A percentile compares a stretch with the other conserved stretches of the same genome.
These are phyloP conservation scores for Spongospora subterranea DNA, from an alignment of 208 protist genomes.

Conservation along the genomic window DNA sequence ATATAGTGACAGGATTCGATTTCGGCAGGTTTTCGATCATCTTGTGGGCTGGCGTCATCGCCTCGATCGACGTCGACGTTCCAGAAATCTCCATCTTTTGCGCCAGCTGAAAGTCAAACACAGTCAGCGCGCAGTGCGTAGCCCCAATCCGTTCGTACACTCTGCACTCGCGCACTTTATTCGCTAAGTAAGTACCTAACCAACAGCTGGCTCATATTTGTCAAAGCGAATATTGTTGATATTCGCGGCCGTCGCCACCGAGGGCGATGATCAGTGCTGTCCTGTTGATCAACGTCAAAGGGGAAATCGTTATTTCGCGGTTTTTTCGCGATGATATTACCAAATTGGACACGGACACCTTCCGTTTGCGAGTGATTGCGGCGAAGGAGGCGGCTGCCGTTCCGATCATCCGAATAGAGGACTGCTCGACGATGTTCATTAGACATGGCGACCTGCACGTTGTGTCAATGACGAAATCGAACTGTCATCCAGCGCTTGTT, in stretches of 20 bases:
- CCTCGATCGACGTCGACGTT: too few relatives aligned
- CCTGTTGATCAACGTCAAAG: slow-evolving; percentile 69
- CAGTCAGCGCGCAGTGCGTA: too few relatives aligned
- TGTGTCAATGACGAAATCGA: slow-evolving; percentile 86
- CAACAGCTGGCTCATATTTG: too few relatives aligned
- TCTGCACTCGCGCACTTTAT: too few relatives aligned
- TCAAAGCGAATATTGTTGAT: not conserved
- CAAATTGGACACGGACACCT: slow-evolving; percentile 74
- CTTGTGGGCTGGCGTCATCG: too few relatives aligned
- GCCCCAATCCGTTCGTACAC: too few relatives aligned
- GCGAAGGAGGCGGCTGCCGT: slow-evolving; percentile 64
- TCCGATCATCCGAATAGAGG: slow-evolving; percentile 86
- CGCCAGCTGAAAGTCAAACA: too few relatives aligned
- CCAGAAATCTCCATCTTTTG: too few relatives aligned
- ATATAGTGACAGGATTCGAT: too few relatives aligned
- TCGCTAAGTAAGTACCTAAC: too few relatives aligned
- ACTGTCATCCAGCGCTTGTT: slow-evolving; percentile 86
- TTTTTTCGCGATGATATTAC: slow-evolving; percentile 68
- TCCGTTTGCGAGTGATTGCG: slow-evolving; percentile 58
- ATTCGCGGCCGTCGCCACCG: slow-evolving; percentile 19
- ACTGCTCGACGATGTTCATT: slow-evolving; percentile 86
- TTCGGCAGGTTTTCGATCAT: too few relatives aligned
- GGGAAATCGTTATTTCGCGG: slow-evolving; percentile 66
- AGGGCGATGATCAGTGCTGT: slow-evolving; percentile 67
- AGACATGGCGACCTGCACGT: slow-evolving; percentile 87